Base-by-base conservation (phyloP, 139 green algal genomes). In the Diplosphaera chodatii region DNA sequence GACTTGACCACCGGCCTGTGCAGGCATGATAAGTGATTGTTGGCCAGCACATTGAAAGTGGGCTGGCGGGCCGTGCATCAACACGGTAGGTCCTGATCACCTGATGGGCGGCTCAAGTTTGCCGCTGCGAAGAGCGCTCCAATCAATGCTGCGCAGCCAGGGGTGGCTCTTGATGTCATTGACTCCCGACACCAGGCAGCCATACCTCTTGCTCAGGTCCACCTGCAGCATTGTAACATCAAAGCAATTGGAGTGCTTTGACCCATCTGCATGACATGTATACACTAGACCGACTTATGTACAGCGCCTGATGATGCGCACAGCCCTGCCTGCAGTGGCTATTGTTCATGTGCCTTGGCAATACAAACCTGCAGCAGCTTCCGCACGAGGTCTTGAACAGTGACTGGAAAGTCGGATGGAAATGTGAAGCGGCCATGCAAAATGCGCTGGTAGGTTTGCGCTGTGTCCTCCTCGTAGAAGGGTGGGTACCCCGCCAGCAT, bases 401-500 rank as follows among this genome's bases (percentile, higher is more conserved):
- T 73, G 5, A 66, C 31, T 25, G 77, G 78, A 18, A 88, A 79
- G 40, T 85, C 67, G 29, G 67, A 10, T 21, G 83, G 80, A 41
- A 83, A 82, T 6, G 29, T 56, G 15, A 86, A 55, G 25, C 66
- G n/a, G n/a, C 69, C 74, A 1, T 1, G 23, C 27, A 88, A 32
- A 41, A 87, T 83, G 30, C 79, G 82, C 65, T 84, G 74, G 76
- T 91, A 91, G 4, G 78, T 91, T 3, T 72, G 59, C 25, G 78
- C 82, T 27, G 81, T 69, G 68, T 91, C 84, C 22, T 87, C 80
- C 29, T 94, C 84, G 70, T 83, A 91, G 64, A 94, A 95, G 10
- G 89, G 89, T 5, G 89, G 85, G 75, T 83, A 91, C 89, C 91
- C 74, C 21, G 88, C 81, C 28, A 96, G 72, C 75, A 96, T 85